These are phyloP conservation scores for Betula pendula DNA, from an alignment of 306 rosid species.

Conservation along the genomic window DNA sequence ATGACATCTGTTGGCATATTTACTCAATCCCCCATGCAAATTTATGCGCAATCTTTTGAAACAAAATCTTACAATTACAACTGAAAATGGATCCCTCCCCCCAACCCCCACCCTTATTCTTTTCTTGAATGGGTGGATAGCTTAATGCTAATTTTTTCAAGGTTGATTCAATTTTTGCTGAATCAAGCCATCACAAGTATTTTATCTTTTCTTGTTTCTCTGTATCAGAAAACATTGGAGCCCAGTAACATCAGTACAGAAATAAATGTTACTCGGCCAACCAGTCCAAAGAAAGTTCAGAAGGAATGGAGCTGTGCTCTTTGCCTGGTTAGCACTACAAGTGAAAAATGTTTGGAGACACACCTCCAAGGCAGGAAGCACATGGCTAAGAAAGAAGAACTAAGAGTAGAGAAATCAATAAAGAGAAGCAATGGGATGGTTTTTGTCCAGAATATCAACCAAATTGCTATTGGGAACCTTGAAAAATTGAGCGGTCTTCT, in stretches of 20 bases:
- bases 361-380: constrained; percentile 61
- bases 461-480: constrained; percentile 29
- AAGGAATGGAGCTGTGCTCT: constrained; percentile 69
- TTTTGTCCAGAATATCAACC: constrained; percentile 50
- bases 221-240: constrained; percentile 40
- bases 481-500: constrained; percentile 13
- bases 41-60: too few relatives aligned
- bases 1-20: not conserved
- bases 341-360: constrained; percentile 39
- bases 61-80: too few relatives aligned
- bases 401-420: constrained; percentile 14
- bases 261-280: constrained; percentile 17
- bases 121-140: not conserved
- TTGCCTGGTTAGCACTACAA: constrained; percentile 49
- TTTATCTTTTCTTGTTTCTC: constrained; percentile 10
- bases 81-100: too few relatives aligned
- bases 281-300: constrained; percentile 39
- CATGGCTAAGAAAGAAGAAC: constrained; percentile 31
- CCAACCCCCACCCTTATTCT: not conserved
- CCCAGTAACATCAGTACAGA: constrained; percentile 11
- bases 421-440: constrained; percentile 40
- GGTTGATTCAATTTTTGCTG: constrained; percentile 9
- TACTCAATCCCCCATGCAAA: not conserved
- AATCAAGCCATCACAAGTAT: constrained; percentile 3
- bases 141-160: not conserved